Evolutionary conservation across 768 basidiomycete species (phyloP), one percentile per base, ranked within the genome.

Genomic region (Termitomyces sp.): DNA sequence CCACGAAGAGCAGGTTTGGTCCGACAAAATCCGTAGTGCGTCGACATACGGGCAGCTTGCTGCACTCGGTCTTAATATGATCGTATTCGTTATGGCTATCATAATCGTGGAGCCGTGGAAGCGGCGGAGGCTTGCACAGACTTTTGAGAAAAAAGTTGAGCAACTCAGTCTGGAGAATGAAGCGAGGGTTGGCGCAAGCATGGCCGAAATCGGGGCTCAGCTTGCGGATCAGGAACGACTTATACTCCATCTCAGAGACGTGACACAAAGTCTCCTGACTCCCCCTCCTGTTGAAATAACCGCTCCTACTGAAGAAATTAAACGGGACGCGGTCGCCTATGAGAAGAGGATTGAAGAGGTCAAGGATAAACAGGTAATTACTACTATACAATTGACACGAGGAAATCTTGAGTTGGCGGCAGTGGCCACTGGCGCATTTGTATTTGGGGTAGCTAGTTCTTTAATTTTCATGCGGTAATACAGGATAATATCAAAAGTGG

Each of bases 1-100:
- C 71, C 96, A 98, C 74, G 96, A 98, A 73, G 97, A 99, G 69
- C 97, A 99, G 70, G 85, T 98, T 2, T 99, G 97, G 97, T 94
- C 92, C 54, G 96, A 99, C 77, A 99, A 99, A 74, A 97, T 99
- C 59, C 85, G 97, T 36, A 93, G 91, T 64, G 88, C 90, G 28
- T 94, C 92, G 60, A 98, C 97, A 5, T 98, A 98, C 69, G 95
- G 94, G 3, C 89, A 88, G 41, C 75, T 98, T 58, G 87, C 86
- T 5, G 95, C 85, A 54, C 80, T 98, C 24, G 87, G 85, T 13
- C 82, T 96, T 60, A 99, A 99, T 72, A 72, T 98, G 73, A 60
- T 90, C 54, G 89, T 99, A 49, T 99, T 99, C 70, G 72, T 98
- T 56, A 73, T 89, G 60, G 96, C 97, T 9, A 92, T 98, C 62